Conservation (phyloP, 805 yeast genomes). For the Lachancea thermotolerans region DNA sequence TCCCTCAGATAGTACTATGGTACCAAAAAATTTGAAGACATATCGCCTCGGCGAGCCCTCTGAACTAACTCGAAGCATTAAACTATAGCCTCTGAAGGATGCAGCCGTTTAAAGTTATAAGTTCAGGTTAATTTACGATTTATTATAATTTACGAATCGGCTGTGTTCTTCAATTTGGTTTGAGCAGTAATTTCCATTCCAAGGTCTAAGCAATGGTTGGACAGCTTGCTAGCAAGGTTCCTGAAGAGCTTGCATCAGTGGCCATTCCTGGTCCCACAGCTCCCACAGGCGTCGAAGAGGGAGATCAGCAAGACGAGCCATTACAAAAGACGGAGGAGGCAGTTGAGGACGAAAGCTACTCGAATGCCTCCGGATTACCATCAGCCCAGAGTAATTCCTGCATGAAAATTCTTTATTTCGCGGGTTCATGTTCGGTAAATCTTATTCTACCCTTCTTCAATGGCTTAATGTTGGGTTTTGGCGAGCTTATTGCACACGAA, state of each 20-base stretch:
- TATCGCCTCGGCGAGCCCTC: too few relatives aligned
- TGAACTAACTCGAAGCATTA: too few relatives aligned
- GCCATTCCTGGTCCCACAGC: constrained; percentile 8
- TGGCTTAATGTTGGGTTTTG: constrained; percentile 94
- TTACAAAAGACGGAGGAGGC: constrained; percentile 1
- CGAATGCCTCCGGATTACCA: neutral
- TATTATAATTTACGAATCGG: too few relatives aligned
- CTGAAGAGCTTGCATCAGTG: constrained; percentile 11
- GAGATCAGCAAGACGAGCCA: constrained; percentile 6
- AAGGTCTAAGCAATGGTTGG: constrained; percentile 7
- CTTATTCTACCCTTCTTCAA: constrained; percentile 80
- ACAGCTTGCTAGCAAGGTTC: constrained; percentile 8
- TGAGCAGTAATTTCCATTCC: too few relatives aligned
- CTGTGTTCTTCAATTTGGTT: too few relatives aligned
- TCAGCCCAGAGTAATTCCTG: neutral
- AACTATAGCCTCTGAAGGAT: too few relatives aligned
- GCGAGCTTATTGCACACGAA: constrained; percentile 91
- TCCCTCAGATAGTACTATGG: too few relatives aligned
- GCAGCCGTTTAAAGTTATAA: too few relatives aligned
- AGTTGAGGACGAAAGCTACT: neutral
- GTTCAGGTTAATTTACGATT: too few relatives aligned
- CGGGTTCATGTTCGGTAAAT: constrained; percentile 56
- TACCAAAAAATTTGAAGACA: too few relatives aligned
- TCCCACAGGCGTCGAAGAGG: constrained; percentile 4
- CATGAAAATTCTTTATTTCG: constrained; percentile 12